Evolutionary conservation across 192 early-diverging fungal genomes (phyloP).

Genomic region (Dissophora globulifera): DNA sequence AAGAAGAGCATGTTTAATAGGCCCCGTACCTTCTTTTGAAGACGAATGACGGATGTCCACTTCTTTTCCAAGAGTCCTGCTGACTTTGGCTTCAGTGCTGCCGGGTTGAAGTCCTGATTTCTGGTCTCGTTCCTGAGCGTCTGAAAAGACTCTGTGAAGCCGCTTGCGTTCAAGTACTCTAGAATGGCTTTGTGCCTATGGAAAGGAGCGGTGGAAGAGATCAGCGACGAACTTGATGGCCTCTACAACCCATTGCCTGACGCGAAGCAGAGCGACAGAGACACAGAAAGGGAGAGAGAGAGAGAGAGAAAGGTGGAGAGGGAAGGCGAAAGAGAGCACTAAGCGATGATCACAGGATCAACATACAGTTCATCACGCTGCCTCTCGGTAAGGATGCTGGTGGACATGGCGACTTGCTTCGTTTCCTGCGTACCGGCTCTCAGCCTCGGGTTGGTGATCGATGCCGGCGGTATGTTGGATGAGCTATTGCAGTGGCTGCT

Average conservation of each 20-base stretch:
- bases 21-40: conserved; percentile 84
- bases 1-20: neutral
- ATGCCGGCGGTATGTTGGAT: neutral
- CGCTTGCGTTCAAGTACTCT: conserved; percentile 87
- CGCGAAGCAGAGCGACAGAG: no score
- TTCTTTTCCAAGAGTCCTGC: conserved; percentile 89
- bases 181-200: conserved; percentile 80
- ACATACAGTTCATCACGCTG: conserved; percentile 82
- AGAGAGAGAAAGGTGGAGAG: no score
- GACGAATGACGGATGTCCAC: conserved; percentile 94
- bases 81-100: conserved; percentile 80
- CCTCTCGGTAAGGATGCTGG: conserved; percentile 72
- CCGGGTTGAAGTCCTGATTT: conserved; percentile 79
- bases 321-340: no score
- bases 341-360: neutral
- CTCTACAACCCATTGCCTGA: no score
- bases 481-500: neutral
- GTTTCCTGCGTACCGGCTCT: conserved; percentile 2
- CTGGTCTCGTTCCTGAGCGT: conserved; percentile 77
- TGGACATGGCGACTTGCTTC: conserved; percentile 25
- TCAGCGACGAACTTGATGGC: no score
- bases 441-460: neutral
- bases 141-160: conserved; percentile 74
- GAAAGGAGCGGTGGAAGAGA: neutral
- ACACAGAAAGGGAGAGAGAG: no score